phyloP scores from a whole-genome alignment of 108 stramenopile genomes.

The Asterionellopsis glacialis region DNA sequence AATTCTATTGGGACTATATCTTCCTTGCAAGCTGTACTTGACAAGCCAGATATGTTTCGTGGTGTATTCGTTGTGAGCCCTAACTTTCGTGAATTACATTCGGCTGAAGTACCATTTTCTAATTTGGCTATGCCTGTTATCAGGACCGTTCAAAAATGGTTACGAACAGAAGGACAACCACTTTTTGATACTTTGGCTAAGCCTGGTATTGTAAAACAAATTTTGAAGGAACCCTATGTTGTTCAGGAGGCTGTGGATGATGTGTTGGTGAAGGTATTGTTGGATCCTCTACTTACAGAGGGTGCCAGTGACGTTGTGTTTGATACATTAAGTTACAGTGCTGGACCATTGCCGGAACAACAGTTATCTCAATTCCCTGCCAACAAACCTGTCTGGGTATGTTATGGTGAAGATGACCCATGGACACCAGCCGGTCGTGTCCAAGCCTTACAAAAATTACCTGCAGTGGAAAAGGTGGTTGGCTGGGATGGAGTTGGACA shows the following conservation, averaged over 20 bases:
- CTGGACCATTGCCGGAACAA: constrained; percentile 95
- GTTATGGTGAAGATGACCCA: constrained; percentile 89
- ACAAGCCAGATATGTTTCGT: constrained; percentile 64
- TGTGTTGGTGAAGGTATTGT: constrained; percentile 78
- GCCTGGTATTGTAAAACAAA: constrained; percentile 71
- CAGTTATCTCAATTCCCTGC: constrained; percentile 46
- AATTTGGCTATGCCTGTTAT: constrained; percentile 69
- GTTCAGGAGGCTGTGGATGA: constrained; percentile 76
- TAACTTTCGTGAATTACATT: constrained; percentile 88
- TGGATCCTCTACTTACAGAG: constrained; percentile 76
- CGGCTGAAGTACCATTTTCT: constrained; percentile 78
- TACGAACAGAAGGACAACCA: constrained; percentile 70
- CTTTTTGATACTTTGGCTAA: constrained; percentile 83
- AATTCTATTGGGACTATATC: constrained; percentile 91
- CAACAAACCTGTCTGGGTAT: constrained; percentile 71
- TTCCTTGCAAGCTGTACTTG: constrained; percentile 82
- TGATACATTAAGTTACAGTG: constrained; percentile 89
- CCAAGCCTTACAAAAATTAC: constrained; percentile 51
- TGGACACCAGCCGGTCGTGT: constrained; percentile 86
- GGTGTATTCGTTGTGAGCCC: constrained; percentile 76
- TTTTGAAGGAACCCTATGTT: constrained; percentile 87
- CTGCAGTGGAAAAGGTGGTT: constrained; percentile 63
- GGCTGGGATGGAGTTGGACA: constrained; percentile 86
- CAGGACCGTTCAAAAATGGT: constrained; percentile 50
- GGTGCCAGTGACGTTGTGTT: constrained; percentile 92